phyloP scores from a whole-genome alignment of 306 rosid genomes.

The Corylus avellana region DNA sequence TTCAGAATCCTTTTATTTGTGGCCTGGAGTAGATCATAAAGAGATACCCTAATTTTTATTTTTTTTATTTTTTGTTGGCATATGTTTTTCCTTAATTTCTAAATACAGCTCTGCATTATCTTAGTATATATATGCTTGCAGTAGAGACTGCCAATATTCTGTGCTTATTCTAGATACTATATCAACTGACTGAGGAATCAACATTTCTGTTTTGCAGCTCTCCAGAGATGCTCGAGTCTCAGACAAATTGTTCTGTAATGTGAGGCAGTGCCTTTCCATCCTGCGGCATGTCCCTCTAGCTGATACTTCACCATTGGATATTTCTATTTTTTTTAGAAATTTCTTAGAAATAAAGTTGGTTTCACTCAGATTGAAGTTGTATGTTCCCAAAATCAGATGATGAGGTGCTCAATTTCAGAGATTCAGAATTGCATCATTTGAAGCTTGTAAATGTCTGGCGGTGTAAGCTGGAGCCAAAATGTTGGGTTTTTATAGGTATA shows the following conservation, averaged over 20 bases:
- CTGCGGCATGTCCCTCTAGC: conserved; percentile 14
- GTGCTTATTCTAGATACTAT: background rate
- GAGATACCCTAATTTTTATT: too few relatives aligned
- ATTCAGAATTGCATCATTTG: conserved; percentile 4
- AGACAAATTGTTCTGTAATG: conserved; percentile 77
- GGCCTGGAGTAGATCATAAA: too few relatives aligned
- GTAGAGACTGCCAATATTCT: background rate
- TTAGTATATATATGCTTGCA: background rate
- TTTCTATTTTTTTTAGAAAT: background rate
- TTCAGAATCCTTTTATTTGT: background rate
- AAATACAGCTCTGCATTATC: background rate
- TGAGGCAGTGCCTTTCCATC: conserved; percentile 42
- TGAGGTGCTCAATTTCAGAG: conserved; percentile 8
- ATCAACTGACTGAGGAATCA: conserved; percentile 21
- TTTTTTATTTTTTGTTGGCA: background rate
- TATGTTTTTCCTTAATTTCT: background rate
- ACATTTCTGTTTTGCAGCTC: conserved; percentile 62
- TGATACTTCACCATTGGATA: conserved; percentile 5
- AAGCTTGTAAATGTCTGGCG: conserved; percentile 13
- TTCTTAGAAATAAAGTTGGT: conserved; percentile 26
- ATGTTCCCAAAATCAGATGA: background rate
- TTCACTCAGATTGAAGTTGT: background rate
- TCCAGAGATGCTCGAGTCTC: conserved; percentile 75
- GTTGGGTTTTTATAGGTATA: background rate
- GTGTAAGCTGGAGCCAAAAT: background rate